Percentiles rank a stretch among this genome's conserved stretches.
Conservation (phyloP, 345 rosid genomes). For the Cardamine resedifolia region DNA sequence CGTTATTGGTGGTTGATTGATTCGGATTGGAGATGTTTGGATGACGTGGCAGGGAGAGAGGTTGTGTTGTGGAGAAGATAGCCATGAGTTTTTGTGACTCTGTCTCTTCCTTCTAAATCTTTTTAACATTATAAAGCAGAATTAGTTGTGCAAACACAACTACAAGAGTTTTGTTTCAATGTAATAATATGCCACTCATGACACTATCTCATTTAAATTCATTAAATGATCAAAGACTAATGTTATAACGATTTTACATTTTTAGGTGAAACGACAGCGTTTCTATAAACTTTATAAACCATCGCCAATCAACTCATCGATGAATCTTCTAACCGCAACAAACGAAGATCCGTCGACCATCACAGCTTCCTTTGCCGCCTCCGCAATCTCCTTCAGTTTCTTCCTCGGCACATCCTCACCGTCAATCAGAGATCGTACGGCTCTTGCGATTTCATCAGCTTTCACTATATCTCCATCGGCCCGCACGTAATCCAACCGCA, state of each 20-base stretch:
- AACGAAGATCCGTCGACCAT: conserved; percentile 35
- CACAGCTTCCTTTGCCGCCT: conserved; percentile 24
- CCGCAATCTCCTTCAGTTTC: conserved; percentile 32
- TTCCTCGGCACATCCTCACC: conserved; percentile 32
- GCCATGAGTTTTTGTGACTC: conserved; percentile 16
- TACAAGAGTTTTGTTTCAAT: not conserved
- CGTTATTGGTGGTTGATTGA: conserved; percentile 38
- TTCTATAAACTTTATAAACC: not conserved
- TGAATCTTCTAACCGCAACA: conserved; percentile 15
- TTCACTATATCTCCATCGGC: conserved; percentile 13
- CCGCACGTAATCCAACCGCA: conserved; percentile 36
- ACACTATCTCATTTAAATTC: not conserved
- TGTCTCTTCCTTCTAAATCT: not conserved
- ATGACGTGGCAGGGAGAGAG: conserved; percentile 43
- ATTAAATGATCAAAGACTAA: not conserved
- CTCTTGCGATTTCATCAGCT: conserved; percentile 34
- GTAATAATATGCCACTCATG: not conserved
- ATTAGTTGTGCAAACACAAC: not conserved
- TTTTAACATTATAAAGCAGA: not conserved
- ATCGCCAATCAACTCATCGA: not conserved
- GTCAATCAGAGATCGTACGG: conserved; percentile 27
- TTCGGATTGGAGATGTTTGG: conserved; percentile 30
- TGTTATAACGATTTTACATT: not conserved
- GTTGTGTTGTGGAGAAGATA: conserved; percentile 30
- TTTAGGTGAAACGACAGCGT: not conserved